phyloP scores from a whole-genome alignment of 495 filamentous ascomycete species.

The Xylaria grammica region DNA sequence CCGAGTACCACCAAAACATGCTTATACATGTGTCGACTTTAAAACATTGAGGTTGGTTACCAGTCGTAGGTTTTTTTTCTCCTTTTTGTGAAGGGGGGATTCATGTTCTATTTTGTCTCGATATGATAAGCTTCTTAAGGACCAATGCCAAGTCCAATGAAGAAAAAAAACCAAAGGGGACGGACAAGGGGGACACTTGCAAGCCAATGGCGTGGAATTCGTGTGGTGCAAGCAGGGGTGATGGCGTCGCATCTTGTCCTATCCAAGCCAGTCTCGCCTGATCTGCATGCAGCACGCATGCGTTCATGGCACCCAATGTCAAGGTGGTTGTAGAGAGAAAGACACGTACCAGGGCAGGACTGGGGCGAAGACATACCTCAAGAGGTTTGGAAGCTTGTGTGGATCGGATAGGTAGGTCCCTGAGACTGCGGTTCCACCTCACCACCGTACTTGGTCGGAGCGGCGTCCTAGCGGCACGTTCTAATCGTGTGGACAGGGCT shows the following conservation, averaged over 20 bases:
- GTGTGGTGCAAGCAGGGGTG: conserved; percentile 18
- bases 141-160: conserved; percentile 10
- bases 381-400: conserved; percentile 13
- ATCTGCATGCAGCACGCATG: conserved; percentile 26
- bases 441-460: conserved; percentile 6
- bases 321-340: conserved; percentile 14
- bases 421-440: conserved; percentile 5
- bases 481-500: conserved; percentile 8
- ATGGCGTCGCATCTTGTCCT: conserved; percentile 17
- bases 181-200: conserved; percentile 4
- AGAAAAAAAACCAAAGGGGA: not conserved
- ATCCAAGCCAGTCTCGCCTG: conserved; percentile 23
- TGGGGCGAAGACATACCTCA: conserved; percentile 15
- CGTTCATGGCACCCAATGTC: conserved; percentile 22
- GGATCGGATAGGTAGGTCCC: conserved; percentile 9
- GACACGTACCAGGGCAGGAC: conserved; percentile 23
- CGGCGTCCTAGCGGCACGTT: not conserved
- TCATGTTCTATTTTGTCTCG: not conserved
- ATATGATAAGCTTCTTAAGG: conserved; percentile 13
- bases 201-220: conserved; percentile 14
- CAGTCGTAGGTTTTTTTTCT: not conserved
- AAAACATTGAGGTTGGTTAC: conserved; percentile 1
- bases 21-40: not conserved
- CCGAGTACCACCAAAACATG: conserved; percentile 10
- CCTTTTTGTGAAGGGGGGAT: too few species aligned